phyloP scores from a whole-genome alignment of 164 flowering plant genomes.

The Macadamia tetraphylla region DNA sequence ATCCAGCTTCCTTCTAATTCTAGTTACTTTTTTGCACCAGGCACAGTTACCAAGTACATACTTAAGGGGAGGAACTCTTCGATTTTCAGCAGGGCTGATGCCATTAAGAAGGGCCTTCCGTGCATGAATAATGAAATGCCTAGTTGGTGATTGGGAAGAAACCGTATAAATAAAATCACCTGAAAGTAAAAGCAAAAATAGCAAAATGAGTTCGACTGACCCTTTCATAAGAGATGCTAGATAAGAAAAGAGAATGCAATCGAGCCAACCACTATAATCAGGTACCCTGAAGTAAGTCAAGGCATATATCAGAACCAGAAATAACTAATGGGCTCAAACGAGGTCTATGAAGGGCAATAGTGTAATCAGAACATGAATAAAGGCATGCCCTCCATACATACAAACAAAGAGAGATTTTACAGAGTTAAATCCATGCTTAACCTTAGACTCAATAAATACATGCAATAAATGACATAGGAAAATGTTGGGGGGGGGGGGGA shows the following conservation, averaged over 20 bases:
- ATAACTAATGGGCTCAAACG: too few relatives aligned
- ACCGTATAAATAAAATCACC: conserved; percentile 90
- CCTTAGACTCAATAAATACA: too few relatives aligned
- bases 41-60: conserved; percentile 26
- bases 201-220: neutral
- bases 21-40: neutral
- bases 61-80: conserved; percentile 89
- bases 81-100: conserved; percentile 86
- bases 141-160: conserved; percentile 86
- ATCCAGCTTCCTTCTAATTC: neutral
- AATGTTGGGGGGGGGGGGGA: too few relatives aligned
- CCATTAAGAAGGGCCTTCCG: conserved; percentile 94
- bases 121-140: conserved; percentile 90
- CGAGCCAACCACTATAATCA: too few relatives aligned
- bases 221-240: neutral
- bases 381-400: too few relatives aligned
- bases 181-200: conserved; percentile 24
- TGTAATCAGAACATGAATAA: too few relatives aligned
- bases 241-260: neutral
- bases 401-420: too few relatives aligned
- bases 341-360: too few relatives aligned
- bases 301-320: too few relatives aligned
- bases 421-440: too few relatives aligned
- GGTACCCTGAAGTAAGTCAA: too few relatives aligned
- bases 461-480: too few relatives aligned